Evolutionary conservation across 2,329 filamentous ascomycete species (phyloP).

Genomic region (Torrubiella hemipterigena): DNA sequence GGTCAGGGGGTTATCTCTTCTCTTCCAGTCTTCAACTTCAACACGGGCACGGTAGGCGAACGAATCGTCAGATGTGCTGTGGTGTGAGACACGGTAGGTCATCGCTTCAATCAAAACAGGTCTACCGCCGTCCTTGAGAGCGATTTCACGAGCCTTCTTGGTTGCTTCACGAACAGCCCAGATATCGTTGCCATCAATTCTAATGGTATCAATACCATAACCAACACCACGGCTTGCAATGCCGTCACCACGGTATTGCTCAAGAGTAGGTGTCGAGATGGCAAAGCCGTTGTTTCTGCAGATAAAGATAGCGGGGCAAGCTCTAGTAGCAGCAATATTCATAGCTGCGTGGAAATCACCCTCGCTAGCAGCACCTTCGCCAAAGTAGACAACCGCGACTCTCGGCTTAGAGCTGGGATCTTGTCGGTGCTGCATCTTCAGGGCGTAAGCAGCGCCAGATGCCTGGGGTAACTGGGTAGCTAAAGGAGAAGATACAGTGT

Average conservation of each 20-base stretch:
- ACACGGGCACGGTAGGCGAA: slow-evolving; percentile 90
- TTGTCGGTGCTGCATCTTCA: slow-evolving; percentile 68
- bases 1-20: slow-evolving; percentile 79
- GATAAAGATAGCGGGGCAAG: slow-evolving; percentile 81
- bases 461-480: slow-evolving; percentile 87
- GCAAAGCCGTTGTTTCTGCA: slow-evolving; percentile 91
- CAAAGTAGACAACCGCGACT: slow-evolving; percentile 76
- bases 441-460: slow-evolving; percentile 72
- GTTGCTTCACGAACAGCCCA: slow-evolving; percentile 79
- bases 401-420: slow-evolving; percentile 56
- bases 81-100: slow-evolving; percentile 95
- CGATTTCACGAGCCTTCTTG: slow-evolving; percentile 62
- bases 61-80: slow-evolving; percentile 92
- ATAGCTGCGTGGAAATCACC: slow-evolving; percentile 87
- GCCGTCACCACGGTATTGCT: slow-evolving; percentile 85
- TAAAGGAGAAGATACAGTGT: slow-evolving; percentile 72
- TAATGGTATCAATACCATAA: slow-evolving; percentile 88
- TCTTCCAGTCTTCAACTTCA: slow-evolving; percentile 93
- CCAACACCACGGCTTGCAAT: slow-evolving; percentile 79
- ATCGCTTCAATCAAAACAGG: slow-evolving; percentile 89
- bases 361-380: slow-evolving; percentile 80
- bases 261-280: slow-evolving; percentile 78
- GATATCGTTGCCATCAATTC: slow-evolving; percentile 90
- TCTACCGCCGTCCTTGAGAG: slow-evolving; percentile 66
- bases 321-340: slow-evolving; percentile 80